Conservation (phyloP, 2,329 filamentous ascomycete genomes). For the Ploettnerulaceae sp. region DNA sequence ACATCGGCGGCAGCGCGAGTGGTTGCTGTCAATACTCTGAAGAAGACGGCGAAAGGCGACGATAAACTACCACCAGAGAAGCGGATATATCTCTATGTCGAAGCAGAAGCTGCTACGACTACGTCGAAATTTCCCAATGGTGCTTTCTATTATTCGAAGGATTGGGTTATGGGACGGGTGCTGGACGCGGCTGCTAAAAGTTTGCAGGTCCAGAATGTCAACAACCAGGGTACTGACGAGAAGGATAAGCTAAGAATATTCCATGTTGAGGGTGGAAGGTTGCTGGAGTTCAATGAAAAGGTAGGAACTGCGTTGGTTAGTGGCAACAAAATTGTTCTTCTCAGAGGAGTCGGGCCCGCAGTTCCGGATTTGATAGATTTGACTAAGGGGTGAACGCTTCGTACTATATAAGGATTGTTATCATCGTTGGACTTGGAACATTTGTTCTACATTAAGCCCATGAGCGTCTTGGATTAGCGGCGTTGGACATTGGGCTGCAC, state of each 20-base stretch:
- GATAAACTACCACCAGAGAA: conserved; percentile 75
- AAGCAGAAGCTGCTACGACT: conserved; percentile 82
- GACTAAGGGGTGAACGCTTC: conserved; percentile 10
- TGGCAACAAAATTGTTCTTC: conserved; percentile 84
- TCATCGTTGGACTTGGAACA: too few relatives aligned
- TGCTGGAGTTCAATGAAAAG: conserved; percentile 86
- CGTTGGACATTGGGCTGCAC: too few relatives aligned
- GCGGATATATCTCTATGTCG: conserved; percentile 84
- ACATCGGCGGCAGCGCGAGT: conserved; percentile 59
- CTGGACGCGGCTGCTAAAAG: conserved; percentile 73
- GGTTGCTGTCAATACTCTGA: conserved; percentile 70
- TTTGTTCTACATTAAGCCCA: too few relatives aligned
- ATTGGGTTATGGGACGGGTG: conserved; percentile 86
- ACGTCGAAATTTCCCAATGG: conserved; percentile 78
- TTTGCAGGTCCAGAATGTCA: conserved; percentile 77
- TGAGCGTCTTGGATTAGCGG: too few relatives aligned
- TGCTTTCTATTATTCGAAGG: conserved; percentile 72
- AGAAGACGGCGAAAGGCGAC: conserved; percentile 86
- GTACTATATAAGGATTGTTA: too few relatives aligned
- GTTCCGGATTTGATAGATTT: conserved; percentile 63
- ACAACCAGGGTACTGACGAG: conserved; percentile 72
- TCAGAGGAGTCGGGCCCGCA: conserved; percentile 79
- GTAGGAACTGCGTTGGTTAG: conserved; percentile 67
- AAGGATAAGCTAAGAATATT: conserved; percentile 81
- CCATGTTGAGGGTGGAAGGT: conserved; percentile 81